Base-by-base conservation (phyloP, 2,329 filamentous ascomycete species). In the Alternaria postmessia region DNA sequence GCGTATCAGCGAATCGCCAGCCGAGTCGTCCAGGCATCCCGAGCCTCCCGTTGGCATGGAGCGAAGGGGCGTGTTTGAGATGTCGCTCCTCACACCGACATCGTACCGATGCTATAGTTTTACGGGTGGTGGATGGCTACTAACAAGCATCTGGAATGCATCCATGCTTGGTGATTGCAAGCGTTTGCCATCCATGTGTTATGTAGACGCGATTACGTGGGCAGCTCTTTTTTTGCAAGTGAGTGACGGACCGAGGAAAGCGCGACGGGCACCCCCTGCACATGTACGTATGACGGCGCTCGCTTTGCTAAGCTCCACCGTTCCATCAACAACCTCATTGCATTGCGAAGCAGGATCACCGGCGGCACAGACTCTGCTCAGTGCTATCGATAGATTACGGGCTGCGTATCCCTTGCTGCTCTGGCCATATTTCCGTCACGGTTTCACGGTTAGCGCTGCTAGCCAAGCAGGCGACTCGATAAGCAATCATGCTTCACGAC, bases 361-460 rank as follows among this genome's bases (percentile, higher is more conserved):
- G 66, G 68, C 62, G 63, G 61, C 68, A 67, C 64, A 65, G 66
- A 64, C 65, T 66, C 59, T 48, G 26, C 22, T 49, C 46, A 62
- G 59, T 51, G 61, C 57, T 62, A 56, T 65, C 62, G 55, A 66
- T 68, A 63, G 51, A 63, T 68, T 62, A 61, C 62, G 61, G 64
- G 61, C 59, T 64, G 63, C 67, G 63, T 61, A 49, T 56, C 38
- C 52, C 51, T 59, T 55, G 51, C 63, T 68, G 66, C 72, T 66
- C 73, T 71, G 71, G 67, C 64, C 36, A 65, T 63, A 57, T 55
- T 62, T 54, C 66, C 64, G 65, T 70, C 67, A 71, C 66, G 59
- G 69, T 75, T 69, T 66, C 73, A 75, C 71, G 61, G 63, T 71
- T 74, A 73, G 72, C 67, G 72, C 63, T 67, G 64, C 59, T 54